Base-by-base conservation (phyloP, 2,329 filamentous ascomycete species). In the Teratosphaeria gauchensis region DNA sequence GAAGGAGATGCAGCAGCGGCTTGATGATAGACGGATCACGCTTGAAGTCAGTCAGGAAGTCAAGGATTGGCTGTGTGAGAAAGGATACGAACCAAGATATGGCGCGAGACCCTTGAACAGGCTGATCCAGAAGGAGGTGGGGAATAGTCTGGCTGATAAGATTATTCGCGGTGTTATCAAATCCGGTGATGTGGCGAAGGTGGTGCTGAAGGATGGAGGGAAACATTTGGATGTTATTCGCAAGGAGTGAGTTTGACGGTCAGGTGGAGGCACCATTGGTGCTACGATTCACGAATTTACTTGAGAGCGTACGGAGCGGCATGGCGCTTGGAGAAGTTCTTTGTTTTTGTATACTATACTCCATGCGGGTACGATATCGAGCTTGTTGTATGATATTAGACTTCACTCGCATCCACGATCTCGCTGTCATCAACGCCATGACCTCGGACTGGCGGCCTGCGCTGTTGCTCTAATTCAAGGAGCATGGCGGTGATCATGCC, bases 81-180 rank as follows among this genome's bases (percentile, higher is more conserved):
- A 85, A 63, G 92, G 92, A 1, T 97, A 97, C 71, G 90, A 96
- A 69, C 90, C 92, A 24, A 87, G 86, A 68, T 97, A 90, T 71
- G 94, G 94, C 62, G 94, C 94, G 7, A 82, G 94, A 6, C 94
- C 94, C 31, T 79, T 97, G 33, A 96, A 97, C 73, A 82, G 94
- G 42, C 81, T 97, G 56, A 96, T 97, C 64, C 84, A 88, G 24
- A 95, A 88, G 68, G 85, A 96, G 74, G 90, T 99, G 64, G 87
- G 89, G 60, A 96, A 96, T 72, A 81, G 84, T 3, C 80, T 97
- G 46, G 94, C 94, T 0, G 92, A 96, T 70, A 88, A 87, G 77
- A 95, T 99, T 67, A 97, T 97, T 66, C 81, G 88, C 57, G 94
- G 94, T 21, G 78, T 90, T 73, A 75, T 97, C 60, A 88, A 85